phyloP scores from a whole-genome alignment of 78 protist genomes.

The Cavenderia fasciculata region DNA sequence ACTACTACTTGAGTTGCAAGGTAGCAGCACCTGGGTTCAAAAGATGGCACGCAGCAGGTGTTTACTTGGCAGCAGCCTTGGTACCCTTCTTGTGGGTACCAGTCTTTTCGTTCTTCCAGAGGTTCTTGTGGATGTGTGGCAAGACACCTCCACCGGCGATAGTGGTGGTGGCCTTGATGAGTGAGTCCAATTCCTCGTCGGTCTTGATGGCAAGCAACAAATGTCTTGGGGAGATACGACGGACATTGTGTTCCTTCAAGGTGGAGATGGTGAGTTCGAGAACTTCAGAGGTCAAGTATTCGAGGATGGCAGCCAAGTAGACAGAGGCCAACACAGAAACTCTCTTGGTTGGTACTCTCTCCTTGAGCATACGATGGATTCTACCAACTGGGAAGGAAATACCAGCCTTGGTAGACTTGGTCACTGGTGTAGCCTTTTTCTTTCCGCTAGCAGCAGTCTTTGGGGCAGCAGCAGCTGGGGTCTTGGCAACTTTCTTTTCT shows the following conservation, averaged over 20 bases:
- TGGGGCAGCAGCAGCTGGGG: slow-evolving; percentile 2
- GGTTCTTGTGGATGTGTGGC: slow-evolving; percentile 95
- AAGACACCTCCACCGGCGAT: slow-evolving; percentile 98
- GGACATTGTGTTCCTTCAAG: slow-evolving; percentile 86
- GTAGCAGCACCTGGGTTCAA: too few species aligned
- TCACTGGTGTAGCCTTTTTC: slow-evolving; percentile 26
- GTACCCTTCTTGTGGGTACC: slow-evolving; percentile 8
- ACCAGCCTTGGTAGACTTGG: slow-evolving; percentile 26
- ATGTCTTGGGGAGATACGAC: slow-evolving; percentile 98
- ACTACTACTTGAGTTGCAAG: too few species aligned
- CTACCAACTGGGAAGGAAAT: slow-evolving; percentile 90
- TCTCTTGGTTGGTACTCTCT: slow-evolving; percentile 81
- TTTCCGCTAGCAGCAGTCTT: neutral
- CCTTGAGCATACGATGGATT: slow-evolving; percentile 93
- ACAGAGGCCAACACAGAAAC: slow-evolving; percentile 96
- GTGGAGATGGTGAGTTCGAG: slow-evolving; percentile 97
- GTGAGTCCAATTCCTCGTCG: slow-evolving; percentile 96
- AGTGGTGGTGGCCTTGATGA: slow-evolving; percentile 87
- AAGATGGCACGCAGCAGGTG: too few species aligned
- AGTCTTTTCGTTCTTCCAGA: slow-evolving; percentile 43
- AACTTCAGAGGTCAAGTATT: slow-evolving; percentile 88
- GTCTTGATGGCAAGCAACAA: slow-evolving; percentile 96
- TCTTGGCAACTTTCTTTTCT: neutral
- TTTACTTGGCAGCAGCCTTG: slow-evolving; percentile 12
- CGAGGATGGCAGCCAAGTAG: slow-evolving; percentile 96